Evolutionary conservation across 495 filamentous ascomycete genomes (phyloP), one percentile per base, ranked within the genome.

Genomic region (Eremomyces bilateralis): DNA sequence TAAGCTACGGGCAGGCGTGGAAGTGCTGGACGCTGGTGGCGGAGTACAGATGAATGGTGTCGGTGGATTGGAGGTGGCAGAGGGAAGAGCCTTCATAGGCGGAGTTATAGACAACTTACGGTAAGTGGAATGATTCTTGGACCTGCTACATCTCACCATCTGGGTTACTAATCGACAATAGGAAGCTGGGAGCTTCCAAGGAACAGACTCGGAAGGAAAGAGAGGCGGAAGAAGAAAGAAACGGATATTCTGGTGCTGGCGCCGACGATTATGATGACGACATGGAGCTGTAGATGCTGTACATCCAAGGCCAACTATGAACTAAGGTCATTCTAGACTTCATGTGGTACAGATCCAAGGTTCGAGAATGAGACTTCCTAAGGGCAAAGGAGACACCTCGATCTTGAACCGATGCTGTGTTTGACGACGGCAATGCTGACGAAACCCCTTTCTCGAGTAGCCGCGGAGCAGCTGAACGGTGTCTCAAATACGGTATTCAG

Each of bases 101-200:
- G 78, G 78, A 1, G 80, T 93, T 5, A 72, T 94, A 42, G 85
- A 97, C 57, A 77, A 76, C 19, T 63, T 95, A 42, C 65, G 85
- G 63, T 51, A 54, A 53, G 39, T 49, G 50, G 10, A 10, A 5
- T 20, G 15, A 29, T n/a, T 40, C 4, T 24, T 10, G 35, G 27
- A 22, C 8, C 15, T 6, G 19, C 10, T 6, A 32, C 15, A 21
- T 35, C n/a, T n/a, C n/a, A 13, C 24, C 6, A 6, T 27, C 13
- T 6, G 24, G 8, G 24, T 8, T 27, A 27, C 15, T 28, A 4
- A 19, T 31, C 21, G 21, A 12, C n/a, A 27, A 39, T 32, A 59
- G 56, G 43, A 57, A 47, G 38, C 54, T 60, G 24, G 52, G 46
- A 29, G 46, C 51, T 6, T 53, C 56, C 18, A 44, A 45, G 12